Base-by-base conservation (phyloP, 2,329 filamentous ascomycete genomes). In the Penicillium sp. region DNA sequence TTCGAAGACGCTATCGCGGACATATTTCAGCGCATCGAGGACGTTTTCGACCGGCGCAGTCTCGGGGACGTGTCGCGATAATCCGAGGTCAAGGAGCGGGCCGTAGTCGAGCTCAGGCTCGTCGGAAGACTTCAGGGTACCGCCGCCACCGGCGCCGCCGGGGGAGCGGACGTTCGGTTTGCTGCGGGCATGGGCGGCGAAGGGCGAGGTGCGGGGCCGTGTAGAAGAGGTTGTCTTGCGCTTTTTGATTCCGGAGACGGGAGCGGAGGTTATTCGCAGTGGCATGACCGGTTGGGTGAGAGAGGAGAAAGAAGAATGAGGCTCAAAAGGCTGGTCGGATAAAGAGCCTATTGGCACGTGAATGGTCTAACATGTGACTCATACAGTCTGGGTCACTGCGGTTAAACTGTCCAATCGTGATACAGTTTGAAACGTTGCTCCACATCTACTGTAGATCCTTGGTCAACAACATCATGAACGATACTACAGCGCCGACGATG, bases 1-100 rank as follows among this genome's bases (percentile, higher is more conserved):
- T 55, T 82, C 82, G 67, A 88, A 89, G 78, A 86, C 86, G 31
- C 75, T 78, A 15, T 75, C 74, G 23, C 78, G 81, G 38, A 86
- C 82, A 70, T 86, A 79, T 54, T 79, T 73, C 41, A 88, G 82
- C 13, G 84, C 84, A 66, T 85, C 81, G 7, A 81, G 75, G 5
- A 86, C 82, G 73, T 82, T 80, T 50, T 78, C 74, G 17, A 83
- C 80, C 5, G 77, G 73, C 1, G 82, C 72, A 19, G 83, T 78
- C 21, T 80, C 69, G 5, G 82, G 74, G 2, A 88, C 78, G 30
- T 81, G 82, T 8, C 77, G 78, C 7, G 85, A 80, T 5, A 80
- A 70, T 21, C 85, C 85, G 5, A 80, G 73, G 61, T 88, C 85
- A 2, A 84, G 80, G 3, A 88, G 77, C 7, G 74, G 74, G 21